These are phyloP conservation scores for Coemansia sp. DNA, from an alignment of 192 early-diverging fungal genomes.

Conservation along the genomic window DNA sequence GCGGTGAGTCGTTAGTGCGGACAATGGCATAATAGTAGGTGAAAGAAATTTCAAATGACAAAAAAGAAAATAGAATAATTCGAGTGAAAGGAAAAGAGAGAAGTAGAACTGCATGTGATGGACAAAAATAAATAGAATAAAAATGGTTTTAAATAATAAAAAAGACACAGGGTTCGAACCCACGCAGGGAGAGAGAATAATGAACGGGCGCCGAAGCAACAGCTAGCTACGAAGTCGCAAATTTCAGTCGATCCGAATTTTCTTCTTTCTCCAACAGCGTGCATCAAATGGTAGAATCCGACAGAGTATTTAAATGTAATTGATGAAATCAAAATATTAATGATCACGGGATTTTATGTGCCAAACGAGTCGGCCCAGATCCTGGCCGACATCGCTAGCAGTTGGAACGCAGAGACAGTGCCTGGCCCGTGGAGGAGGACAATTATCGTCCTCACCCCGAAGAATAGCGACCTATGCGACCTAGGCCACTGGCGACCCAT, in stretches of 20 bases:
- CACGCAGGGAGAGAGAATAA: neutral
- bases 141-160: neutral
- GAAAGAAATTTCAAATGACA: constrained; percentile 5
- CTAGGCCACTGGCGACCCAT: no score
- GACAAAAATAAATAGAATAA: neutral
- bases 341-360: no score
- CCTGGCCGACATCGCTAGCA: no score
- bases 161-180: neutral
- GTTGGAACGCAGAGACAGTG: no score
- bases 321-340: no score
- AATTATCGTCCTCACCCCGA: no score
- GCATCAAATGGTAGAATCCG: no score
- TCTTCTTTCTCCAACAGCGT: no score
- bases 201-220: neutral
- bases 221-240: neutral
- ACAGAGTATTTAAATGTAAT: no score
- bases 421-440: no score
- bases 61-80: neutral
- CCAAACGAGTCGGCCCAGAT: no score
- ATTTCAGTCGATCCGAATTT: neutral
- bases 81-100: neutral
- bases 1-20: constrained; percentile 90
- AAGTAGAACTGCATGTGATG: neutral
- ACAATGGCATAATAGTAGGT: constrained; percentile 91
- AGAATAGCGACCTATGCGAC: no score